Percentiles rank a stretch among this genome's conserved stretches.
Evolutionary conservation across 495 filamentous ascomycete species (phyloP).

Genomic region (Apiosordaria backusii): DNA sequence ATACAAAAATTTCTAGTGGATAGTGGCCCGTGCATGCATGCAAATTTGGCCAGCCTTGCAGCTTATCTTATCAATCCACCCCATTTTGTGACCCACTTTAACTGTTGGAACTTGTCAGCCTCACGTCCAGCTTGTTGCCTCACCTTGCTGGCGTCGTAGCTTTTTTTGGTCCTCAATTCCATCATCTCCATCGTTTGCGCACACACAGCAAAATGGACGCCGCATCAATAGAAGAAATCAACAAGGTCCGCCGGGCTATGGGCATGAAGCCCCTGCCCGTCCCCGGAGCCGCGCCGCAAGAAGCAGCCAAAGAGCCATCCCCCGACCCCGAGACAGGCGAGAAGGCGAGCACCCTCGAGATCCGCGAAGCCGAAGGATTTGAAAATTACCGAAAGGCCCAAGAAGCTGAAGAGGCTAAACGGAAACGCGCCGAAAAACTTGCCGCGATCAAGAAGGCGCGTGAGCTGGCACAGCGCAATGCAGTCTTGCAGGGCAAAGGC

Average conservation of each 20-base stretch:
- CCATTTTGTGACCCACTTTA: constrained; percentile 4
- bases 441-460: constrained; percentile 83
- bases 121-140: not conserved
- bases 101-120: constrained; percentile 3
- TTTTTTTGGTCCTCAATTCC: not conserved
- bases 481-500: constrained; percentile 72
- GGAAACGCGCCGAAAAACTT: constrained; percentile 69
- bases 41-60: not conserved
- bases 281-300: constrained; percentile 50
- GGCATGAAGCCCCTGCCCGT: constrained; percentile 90
- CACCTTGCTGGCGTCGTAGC: too few relatives aligned
- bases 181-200: constrained; percentile 1
- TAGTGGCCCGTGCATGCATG: constrained; percentile 20
- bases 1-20: constrained; percentile 29
- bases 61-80: constrained; percentile 30
- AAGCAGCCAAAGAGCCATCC: constrained; percentile 30
- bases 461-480: constrained; percentile 71
- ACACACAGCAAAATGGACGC: constrained; percentile 61
- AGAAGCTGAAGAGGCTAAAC: constrained; percentile 61
- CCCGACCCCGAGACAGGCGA: constrained; percentile 48
- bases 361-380: constrained; percentile 70
- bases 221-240: constrained; percentile 88
- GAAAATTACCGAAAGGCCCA: constrained; percentile 57
- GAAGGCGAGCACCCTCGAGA: constrained; percentile 74
- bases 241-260: constrained; percentile 83